A percentile compares a stretch with the other conserved stretches of the same genome.
phyloP scores from a whole-genome alignment of 2,329 filamentous ascomycete genomes.

The Pseudocercospora pini-densiflorae region DNA sequence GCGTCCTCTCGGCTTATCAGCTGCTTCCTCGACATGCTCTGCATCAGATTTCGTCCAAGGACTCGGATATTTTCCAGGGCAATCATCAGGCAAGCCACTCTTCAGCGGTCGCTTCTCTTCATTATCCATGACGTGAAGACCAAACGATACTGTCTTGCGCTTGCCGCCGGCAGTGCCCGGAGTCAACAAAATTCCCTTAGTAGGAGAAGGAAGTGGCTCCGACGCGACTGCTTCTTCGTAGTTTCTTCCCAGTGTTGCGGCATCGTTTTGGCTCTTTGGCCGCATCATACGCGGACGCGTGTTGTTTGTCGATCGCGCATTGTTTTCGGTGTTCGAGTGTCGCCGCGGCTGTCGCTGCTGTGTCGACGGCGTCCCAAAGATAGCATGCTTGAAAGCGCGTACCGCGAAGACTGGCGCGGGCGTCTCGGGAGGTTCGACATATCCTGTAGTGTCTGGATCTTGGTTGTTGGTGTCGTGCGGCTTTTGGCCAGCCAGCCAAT shows the following conservation, averaged over 20 bases:
- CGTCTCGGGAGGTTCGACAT: slow-evolving; percentile 64
- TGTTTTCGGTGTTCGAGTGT: slow-evolving; percentile 36
- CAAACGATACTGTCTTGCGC: slow-evolving; percentile 66
- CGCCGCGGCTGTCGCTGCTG: slow-evolving; percentile 36
- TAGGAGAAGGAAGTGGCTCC: slow-evolving; percentile 56
- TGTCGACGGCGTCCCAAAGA: slow-evolving; percentile 66
- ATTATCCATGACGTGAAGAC: slow-evolving; percentile 61
- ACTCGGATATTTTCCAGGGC: slow-evolving; percentile 55
- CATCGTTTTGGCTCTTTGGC: slow-evolving; percentile 37
- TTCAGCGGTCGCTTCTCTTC: slow-evolving; percentile 55
- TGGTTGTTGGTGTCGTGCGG: slow-evolving; percentile 29
- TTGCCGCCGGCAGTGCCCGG: slow-evolving; percentile 62
- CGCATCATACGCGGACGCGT: slow-evolving; percentile 34
- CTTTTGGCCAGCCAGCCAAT: slow-evolving; percentile 41
- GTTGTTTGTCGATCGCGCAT: slow-evolving; percentile 27
- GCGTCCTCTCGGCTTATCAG: slow-evolving; percentile 39
- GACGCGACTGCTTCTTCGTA: slow-evolving; percentile 26
- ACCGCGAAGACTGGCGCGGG: slow-evolving; percentile 70
- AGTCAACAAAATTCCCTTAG: slow-evolving; percentile 65
- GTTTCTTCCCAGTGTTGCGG: slow-evolving; percentile 22
- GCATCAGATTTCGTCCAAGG: slow-evolving; percentile 49
- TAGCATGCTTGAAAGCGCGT: slow-evolving; percentile 67
- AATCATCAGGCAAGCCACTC: slow-evolving; percentile 53
- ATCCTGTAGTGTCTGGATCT: slow-evolving; percentile 45
- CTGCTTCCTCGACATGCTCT: slow-evolving; percentile 32